Base-by-base conservation (phyloP, 2,329 filamentous ascomycete genomes). In the Penicillium sp. region DNA sequence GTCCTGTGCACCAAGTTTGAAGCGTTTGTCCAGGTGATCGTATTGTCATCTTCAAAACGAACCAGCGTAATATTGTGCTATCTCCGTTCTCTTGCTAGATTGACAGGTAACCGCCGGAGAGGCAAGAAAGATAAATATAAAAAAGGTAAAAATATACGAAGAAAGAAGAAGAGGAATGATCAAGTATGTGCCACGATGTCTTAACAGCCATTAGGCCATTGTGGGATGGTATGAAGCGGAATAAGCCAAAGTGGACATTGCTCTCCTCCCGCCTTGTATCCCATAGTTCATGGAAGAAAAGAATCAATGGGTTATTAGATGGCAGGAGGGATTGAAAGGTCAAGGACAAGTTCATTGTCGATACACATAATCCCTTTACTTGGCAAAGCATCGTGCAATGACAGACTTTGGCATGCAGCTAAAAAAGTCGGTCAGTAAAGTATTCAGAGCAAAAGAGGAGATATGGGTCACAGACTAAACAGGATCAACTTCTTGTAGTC, bases 401-500 rank as follows among this genome's bases (percentile, higher is more conserved):
- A 88, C 85, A 58, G 84, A 81, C 76, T 85, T 89, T 0, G 92
- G 91, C 84, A 93, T 87, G 75, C 90, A 93, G 72, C 83, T 85
- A 5, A n/a, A n/a, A n/a, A n/a, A n/a, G n/a, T 6, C 48, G 25
- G 61, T 73, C 66, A 73, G 67, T 51, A 54, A 56, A 63, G 28
- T 28, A 19, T 19, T 33, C 28, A 19, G n/a, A 38, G n/a, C 53
- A 35, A 33, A 28, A 14, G 26, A 43, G 14, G 35, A 2, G n/a
- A 5, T 8, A 7, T 22, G 30, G 30, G 40, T 48, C 40, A 78
- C 83, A 81, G 80, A 91, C 88, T 98, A 99, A 48, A 92, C 86
- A 35, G 95, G 91, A 75, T 99, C 91, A 55, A 99, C 89, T 62
- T 89, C 87, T 69, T 89, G 84, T 46, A 97, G 78, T 0, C 88